Percentiles rank a stretch among this genome's conserved stretches.
These are phyloP conservation scores for Fusarium newnesense DNA, from an alignment of 2,329 filamentous ascomycete species.

Conservation along the genomic window DNA sequence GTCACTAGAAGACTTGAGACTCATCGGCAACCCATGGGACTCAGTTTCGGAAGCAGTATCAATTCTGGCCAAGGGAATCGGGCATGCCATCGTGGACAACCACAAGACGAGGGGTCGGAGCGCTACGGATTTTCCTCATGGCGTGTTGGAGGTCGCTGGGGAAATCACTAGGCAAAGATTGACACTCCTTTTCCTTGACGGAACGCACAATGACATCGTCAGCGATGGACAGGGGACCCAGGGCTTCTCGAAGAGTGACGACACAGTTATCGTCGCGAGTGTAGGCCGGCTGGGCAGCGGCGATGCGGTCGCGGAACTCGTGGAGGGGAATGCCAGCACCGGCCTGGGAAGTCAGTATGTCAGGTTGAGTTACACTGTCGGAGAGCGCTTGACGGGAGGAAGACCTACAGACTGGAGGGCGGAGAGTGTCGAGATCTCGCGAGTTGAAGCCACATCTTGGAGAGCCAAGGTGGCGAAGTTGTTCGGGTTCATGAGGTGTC, in stretches of 20 bases:
- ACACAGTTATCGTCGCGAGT: neutral
- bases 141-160: fast-evolving
- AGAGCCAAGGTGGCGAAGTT: fast-evolving
- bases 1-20: no score
- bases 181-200: neutral
- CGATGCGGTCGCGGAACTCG: neutral
- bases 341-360: neutral
- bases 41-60: neutral
- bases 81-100: neutral
- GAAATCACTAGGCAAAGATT: fast-evolving
- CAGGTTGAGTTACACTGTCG: neutral
- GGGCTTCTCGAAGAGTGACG: neutral
- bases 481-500: neutral
- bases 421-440: neutral
- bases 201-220: neutral
- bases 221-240: neutral
- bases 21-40: neutral
- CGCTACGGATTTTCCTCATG: fast-evolving
- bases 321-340: neutral
- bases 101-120: neutral
- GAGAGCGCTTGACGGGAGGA: neutral
- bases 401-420: neutral
- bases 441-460: neutral
- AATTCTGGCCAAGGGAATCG: neutral
- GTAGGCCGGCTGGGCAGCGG: neutral